Evolutionary conservation across 148 eudicot genomes (phyloP).

Genomic region (Rhododendron ovatum): DNA sequence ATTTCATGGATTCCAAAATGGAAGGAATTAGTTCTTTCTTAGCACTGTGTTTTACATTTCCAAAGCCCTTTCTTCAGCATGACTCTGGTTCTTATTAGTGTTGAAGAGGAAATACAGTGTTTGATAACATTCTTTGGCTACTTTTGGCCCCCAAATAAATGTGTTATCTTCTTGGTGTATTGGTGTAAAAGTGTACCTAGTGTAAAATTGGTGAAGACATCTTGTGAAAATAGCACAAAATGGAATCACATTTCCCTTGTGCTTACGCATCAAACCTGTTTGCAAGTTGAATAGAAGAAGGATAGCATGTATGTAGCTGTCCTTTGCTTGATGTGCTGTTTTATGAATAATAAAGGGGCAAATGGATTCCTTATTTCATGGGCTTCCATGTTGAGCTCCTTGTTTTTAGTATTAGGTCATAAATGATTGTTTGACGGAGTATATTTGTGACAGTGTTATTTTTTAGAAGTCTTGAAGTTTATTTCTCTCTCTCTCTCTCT

Average conservation of each 20-base stretch:
- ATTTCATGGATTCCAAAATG: background rate
- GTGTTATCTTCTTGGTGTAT: background rate
- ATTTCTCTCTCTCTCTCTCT: too few relatives aligned
- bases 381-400: background rate
- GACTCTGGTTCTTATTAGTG: background rate
- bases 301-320: background rate
- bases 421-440: background rate
- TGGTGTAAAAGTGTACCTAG: background rate
- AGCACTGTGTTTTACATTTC: background rate
- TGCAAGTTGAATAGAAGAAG: background rate
- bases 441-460: background rate
- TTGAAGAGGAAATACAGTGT: constrained; percentile 1
- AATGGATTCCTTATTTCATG: background rate
- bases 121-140: background rate
- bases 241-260: background rate
- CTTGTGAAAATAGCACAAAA: background rate
- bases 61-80: background rate
- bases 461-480: background rate
- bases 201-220: background rate
- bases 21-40: background rate
- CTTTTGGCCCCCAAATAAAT: constrained; percentile 8
- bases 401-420: background rate
- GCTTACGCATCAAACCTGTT: background rate
- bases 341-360: background rate
- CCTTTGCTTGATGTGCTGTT: background rate